Evolutionary conservation across 805 yeast genomes (phyloP).

Genomic region (Metschnikowia picachoensis): DNA sequence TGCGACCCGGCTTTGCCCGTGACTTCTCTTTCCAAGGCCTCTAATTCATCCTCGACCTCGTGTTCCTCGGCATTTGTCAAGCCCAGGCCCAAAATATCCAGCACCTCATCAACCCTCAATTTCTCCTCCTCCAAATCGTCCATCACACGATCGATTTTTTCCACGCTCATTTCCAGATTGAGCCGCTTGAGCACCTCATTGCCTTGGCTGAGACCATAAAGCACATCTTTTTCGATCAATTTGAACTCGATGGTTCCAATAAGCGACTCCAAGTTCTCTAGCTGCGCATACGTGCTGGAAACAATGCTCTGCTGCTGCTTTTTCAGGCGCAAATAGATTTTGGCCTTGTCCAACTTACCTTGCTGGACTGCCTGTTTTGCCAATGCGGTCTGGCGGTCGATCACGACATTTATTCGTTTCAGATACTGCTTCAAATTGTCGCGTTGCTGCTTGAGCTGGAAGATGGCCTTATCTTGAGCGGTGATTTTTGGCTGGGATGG

Average conservation of each 20-base stretch:
- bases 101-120: constrained; percentile 71
- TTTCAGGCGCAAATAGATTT: constrained; percentile 65
- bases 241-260: constrained; percentile 84
- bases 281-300: constrained; percentile 67
- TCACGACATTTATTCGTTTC: constrained; percentile 50
- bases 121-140: constrained; percentile 83
- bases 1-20: constrained; percentile 6
- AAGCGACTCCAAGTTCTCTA: constrained; percentile 74
- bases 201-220: constrained; percentile 78
- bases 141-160: constrained; percentile 74
- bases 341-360: constrained; percentile 58
- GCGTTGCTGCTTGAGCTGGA: constrained; percentile 83
- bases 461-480: constrained; percentile 78
- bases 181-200: constrained; percentile 69
- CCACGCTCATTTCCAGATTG: constrained; percentile 73
- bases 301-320: constrained; percentile 80
- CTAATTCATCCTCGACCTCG: constrained; percentile 66
- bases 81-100: constrained; percentile 45
- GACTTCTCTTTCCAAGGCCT: constrained; percentile 46
- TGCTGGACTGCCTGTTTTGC: constrained; percentile 53
- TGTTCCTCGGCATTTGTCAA: constrained; percentile 48
- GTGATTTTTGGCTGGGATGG: constrained; percentile 62
- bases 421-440: constrained; percentile 79
- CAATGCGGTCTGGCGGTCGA: constrained; percentile 56
- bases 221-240: constrained; percentile 78